A percentile compares a stretch with the other conserved stretches of the same genome.
Evolutionary conservation across 768 basidiomycete genomes (phyloP).

Genomic region (Wakefieldia striispora): DNA sequence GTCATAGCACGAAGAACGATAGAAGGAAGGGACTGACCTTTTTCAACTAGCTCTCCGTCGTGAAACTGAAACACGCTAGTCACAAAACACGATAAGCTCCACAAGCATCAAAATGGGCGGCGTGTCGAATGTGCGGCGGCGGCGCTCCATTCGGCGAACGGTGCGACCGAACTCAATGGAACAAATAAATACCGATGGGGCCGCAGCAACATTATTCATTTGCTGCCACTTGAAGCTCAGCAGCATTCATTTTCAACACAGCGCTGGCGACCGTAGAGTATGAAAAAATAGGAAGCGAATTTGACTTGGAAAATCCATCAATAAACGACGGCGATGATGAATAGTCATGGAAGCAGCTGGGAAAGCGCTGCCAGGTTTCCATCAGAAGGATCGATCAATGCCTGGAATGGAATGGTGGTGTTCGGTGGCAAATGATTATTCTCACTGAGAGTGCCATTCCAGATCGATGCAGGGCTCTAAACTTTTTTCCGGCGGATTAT

Average conservation of each 20-base stretch:
- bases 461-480: background rate
- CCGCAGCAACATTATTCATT: too few species aligned
- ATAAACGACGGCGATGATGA: constrained; percentile 8
- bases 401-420: constrained; percentile 20
- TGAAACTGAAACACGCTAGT: too few species aligned
- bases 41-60: too few species aligned
- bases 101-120: too few species aligned
- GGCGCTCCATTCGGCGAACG: background rate
- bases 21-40: too few species aligned
- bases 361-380: constrained; percentile 19
- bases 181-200: background rate
- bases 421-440: background rate
- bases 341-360: background rate
- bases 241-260: constrained; percentile 1
- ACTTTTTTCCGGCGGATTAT: constrained; percentile 9
- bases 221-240: too few species aligned
- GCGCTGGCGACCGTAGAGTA: background rate
- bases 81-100: too few species aligned
- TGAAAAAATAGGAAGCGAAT: background rate
- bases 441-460: constrained; percentile 1
- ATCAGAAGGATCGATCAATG: constrained; percentile 32
- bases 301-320: constrained; percentile 5
- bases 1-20: too few species aligned
- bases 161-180: too few species aligned
- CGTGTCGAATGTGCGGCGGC: background rate